Percentiles rank a stretch among this genome's conserved stretches.
Evolutionary conservation across 768 basidiomycete species (phyloP).

Genomic region (Nidularia pulvinata): DNA sequence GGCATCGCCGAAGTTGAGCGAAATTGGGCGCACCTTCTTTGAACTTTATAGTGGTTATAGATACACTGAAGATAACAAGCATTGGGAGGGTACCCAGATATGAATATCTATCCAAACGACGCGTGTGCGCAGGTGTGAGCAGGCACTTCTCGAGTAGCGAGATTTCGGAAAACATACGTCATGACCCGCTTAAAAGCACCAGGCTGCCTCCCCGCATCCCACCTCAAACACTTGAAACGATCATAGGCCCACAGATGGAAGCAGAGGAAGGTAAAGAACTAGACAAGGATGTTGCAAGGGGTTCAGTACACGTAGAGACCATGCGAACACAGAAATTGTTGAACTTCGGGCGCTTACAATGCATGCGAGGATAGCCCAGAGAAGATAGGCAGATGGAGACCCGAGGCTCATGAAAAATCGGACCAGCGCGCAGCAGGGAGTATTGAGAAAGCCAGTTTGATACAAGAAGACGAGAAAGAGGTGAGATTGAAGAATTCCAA

Average conservation of each 20-base stretch:
- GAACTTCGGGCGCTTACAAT: conserved; percentile 54
- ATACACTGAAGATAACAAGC: conserved; percentile 61
- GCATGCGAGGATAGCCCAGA: conserved; percentile 73
- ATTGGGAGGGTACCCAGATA: conserved; percentile 72
- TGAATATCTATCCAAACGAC: conserved; percentile 53
- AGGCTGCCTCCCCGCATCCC: conserved; percentile 75
- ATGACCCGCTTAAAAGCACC: conserved; percentile 89
- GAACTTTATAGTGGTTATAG: conserved; percentile 68
- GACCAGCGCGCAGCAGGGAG: conserved; percentile 11
- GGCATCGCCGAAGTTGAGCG: too few species aligned
- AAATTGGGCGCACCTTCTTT: conserved; percentile 46
- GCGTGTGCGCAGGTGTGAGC: neutral
- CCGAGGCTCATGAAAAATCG: conserved; percentile 61
- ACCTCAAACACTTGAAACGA: conserved; percentile 70
- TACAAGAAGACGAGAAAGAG: neutral
- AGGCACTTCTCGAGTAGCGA: too few species aligned
- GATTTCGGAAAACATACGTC: conserved; percentile 54
- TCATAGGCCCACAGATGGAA: conserved; percentile 85
- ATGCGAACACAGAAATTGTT: conserved; percentile 2
- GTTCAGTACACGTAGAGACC: conserved; percentile 3
- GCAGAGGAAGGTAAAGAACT: conserved; percentile 71
- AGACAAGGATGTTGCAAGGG: neutral
- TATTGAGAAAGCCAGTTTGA: conserved; percentile 25
- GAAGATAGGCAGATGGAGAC: conserved; percentile 72
- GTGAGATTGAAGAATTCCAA: neutral